Evolutionary conservation across 208 protist species (phyloP).

Genomic region (Entamoeba histolytica): DNA sequence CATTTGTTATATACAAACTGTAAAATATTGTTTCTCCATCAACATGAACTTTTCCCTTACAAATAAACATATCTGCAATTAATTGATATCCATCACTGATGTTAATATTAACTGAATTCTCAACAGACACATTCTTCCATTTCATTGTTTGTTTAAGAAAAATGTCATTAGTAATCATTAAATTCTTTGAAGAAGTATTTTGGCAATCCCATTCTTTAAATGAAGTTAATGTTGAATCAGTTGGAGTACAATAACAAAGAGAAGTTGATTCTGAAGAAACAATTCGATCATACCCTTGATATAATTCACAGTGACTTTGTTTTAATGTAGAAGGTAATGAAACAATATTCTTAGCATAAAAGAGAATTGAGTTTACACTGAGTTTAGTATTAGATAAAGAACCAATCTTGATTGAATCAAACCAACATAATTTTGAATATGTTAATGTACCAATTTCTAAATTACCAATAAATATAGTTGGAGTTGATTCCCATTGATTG

Average conservation of each 20-base stretch:
- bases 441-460: neutral
- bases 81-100: neutral
- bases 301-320: no score
- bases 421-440: neutral
- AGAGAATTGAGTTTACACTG: neutral
- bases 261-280: neutral
- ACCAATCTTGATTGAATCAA: neutral
- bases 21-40: neutral
- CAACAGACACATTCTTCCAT: neutral
- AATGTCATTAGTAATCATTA: neutral
- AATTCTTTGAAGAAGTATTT: neutral
- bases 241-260: neutral
- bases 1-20: neutral
- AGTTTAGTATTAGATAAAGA: no score
- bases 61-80: neutral
- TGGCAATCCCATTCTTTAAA: neutral
- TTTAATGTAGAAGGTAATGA: neutral
- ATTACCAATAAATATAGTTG: neutral
- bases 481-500: neutral
- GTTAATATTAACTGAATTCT: neutral
- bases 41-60: neutral
- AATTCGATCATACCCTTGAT: neutral
- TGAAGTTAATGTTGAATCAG: neutral
- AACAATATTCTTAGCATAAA: neutral
- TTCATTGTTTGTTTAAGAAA: neutral